phyloP scores from a whole-genome alignment of 208 protist genomes.

The Herpetomonas tarakana region DNA sequence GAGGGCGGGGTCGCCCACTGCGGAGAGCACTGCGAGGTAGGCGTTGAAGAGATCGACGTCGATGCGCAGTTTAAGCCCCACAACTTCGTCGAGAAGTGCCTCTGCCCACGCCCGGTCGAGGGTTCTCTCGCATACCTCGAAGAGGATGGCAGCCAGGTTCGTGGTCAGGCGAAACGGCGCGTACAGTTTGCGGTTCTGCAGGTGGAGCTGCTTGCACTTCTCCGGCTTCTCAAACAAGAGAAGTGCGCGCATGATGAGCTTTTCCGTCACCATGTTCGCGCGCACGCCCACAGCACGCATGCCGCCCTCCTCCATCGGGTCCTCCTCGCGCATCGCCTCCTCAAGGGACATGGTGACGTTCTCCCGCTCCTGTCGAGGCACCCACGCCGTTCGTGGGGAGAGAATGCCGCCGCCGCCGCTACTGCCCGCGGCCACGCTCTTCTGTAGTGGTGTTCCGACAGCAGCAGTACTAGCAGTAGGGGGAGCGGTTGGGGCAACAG shows the following conservation, averaged over 20 bases:
- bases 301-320: conserved; percentile 35
- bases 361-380: background rate
- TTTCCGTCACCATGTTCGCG: conserved; percentile 74
- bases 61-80: conserved; percentile 26
- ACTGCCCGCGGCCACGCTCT: background rate
- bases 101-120: conserved; percentile 46
- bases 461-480: background rate
- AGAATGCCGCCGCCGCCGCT: background rate
- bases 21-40: conserved; percentile 72
- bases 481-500: no score
- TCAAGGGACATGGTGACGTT: conserved; percentile 30
- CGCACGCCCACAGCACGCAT: conserved; percentile 50
- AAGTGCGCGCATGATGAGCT: conserved; percentile 57
- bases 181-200: conserved; percentile 26
- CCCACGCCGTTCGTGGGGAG: background rate
- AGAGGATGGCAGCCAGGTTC: conserved; percentile 48
- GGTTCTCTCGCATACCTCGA: conserved; percentile 40
- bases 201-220: conserved; percentile 42
- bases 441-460: background rate
- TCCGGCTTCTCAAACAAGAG: conserved; percentile 30
- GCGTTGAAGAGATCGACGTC: conserved; percentile 67
- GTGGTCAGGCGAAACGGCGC: conserved; percentile 24
- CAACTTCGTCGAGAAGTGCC: conserved; percentile 51
- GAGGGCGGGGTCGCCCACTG: conserved; percentile 35
- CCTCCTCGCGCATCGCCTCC: conserved; percentile 45